These are phyloP conservation scores for Penicillium manginii DNA, from an alignment of 495 filamentous ascomycete genomes.

Conservation along the genomic window DNA sequence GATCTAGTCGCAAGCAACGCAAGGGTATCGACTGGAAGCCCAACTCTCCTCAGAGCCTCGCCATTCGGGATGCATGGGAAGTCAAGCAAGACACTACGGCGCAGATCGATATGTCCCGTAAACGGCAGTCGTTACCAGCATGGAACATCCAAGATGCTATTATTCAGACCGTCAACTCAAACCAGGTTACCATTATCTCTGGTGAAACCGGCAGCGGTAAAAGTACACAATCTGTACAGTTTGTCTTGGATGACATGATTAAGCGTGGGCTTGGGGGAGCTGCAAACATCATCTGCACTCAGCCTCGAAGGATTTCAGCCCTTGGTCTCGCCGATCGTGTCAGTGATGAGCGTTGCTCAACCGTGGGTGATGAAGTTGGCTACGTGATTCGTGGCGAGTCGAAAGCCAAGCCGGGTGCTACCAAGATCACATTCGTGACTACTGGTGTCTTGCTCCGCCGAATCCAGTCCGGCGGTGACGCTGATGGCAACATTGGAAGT, in stretches of 20 bases:
- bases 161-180: conserved; percentile 66
- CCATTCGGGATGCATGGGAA: conserved; percentile 56
- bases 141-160: conserved; percentile 83
- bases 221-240: conserved; percentile 96
- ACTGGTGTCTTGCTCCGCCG: conserved; percentile 93
- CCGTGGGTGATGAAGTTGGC: conserved; percentile 86
- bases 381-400: conserved; percentile 95
- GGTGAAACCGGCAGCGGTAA: conserved; percentile 97
- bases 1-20: conserved; percentile 51
- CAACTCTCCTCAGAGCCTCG: conserved; percentile 41
- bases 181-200: conserved; percentile 93
- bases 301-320: conserved; percentile 92
- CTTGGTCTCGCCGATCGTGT: conserved; percentile 93
- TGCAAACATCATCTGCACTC: conserved; percentile 95
- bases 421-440: conserved; percentile 94
- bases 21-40: conserved; percentile 44
- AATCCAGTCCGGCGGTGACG: conserved; percentile 82
- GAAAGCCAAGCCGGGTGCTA: conserved; percentile 64
- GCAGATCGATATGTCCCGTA: conserved; percentile 70
- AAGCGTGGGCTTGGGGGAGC: conserved; percentile 68
- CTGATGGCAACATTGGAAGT: conserved; percentile 73
- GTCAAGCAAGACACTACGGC: conserved; percentile 56
- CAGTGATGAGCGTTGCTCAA: conserved; percentile 82
- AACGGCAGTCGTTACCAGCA: conserved; percentile 77
- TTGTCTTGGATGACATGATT: conserved; percentile 92